Conservation (phyloP, 805 yeast species). For the Starmera dryadoides region DNA sequence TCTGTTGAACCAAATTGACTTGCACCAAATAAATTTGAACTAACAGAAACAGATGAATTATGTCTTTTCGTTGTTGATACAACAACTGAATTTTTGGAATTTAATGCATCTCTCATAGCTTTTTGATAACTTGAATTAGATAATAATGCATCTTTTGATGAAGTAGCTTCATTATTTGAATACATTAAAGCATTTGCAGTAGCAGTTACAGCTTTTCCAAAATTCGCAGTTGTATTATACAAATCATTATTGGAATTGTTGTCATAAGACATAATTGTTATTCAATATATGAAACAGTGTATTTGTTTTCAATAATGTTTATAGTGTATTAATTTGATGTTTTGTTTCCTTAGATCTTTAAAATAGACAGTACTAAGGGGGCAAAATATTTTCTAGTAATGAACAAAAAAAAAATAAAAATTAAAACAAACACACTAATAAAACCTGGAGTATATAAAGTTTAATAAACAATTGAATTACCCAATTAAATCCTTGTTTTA, state of each 20-base stretch:
- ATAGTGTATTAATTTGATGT: no score
- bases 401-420: no score
- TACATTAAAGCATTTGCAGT: slow-evolving; percentile 47
- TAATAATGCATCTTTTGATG: slow-evolving; percentile 26
- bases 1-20: slow-evolving; percentile 16
- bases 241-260: slow-evolving; percentile 11
- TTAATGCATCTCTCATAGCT: slow-evolving; percentile 38
- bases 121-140: slow-evolving; percentile 32
- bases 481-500: no score
- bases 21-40: slow-evolving; percentile 5
- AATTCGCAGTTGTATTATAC: slow-evolving; percentile 25
- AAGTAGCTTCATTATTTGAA: slow-evolving; percentile 11
- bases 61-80: slow-evolving; percentile 16
- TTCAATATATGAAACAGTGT: no score
- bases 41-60: slow-evolving; percentile 6
- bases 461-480: no score
- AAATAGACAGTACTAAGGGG: no score
- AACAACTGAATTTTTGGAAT: slow-evolving; percentile 12
- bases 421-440: no score
- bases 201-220: slow-evolving; percentile 44
- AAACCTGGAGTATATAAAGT: no score
- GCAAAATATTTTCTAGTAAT: no score
- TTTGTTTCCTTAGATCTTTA: no score
- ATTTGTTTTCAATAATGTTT: no score
- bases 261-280: no score